phyloP scores from a whole-genome alignment of 2,329 filamentous ascomycete species.

The Diaporthe caulivora region DNA sequence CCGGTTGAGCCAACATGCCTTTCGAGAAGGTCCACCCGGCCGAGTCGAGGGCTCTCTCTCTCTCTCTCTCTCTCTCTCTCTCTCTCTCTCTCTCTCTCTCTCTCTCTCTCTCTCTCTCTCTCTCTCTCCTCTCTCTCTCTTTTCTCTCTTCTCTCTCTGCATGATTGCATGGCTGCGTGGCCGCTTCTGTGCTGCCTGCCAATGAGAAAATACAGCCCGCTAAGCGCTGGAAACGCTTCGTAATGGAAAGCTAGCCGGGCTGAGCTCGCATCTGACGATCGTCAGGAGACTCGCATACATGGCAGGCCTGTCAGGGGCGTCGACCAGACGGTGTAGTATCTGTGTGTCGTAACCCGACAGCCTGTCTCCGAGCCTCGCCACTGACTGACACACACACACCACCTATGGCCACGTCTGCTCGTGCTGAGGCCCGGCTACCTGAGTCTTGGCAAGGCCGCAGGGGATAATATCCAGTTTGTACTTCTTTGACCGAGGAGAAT shows the following conservation, averaged over 20 bases:
- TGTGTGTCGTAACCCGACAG: conserved; percentile 8
- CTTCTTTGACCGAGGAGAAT: background rate
- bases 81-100: too few species aligned
- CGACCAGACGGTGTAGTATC: conserved; percentile 23
- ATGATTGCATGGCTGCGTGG: conserved; percentile 28
- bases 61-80: too few species aligned
- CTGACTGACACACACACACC: conserved; percentile 12
- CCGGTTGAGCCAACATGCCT: conserved; percentile 18
- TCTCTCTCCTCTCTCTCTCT: too few species aligned
- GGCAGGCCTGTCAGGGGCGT: conserved; percentile 20
- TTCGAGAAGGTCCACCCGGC: conserved; percentile 11
- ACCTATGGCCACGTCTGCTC: conserved; percentile 15
- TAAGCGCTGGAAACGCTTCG: conserved; percentile 38
- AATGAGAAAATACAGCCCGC: conserved; percentile 37
- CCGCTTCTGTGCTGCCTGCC: conserved; percentile 32
- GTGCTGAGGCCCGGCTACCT: background rate
- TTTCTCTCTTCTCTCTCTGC: too few species aligned
- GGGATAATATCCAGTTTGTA: background rate
- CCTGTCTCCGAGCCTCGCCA: conserved; percentile 14
- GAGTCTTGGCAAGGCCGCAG: conserved; percentile 8
- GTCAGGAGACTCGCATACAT: conserved; percentile 37
- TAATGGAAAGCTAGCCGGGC: conserved; percentile 21
- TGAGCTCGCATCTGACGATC: conserved; percentile 37
- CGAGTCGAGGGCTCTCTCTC: conserved; percentile 18
- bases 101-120: too few species aligned